Percentiles rank a stretch among this genome's conserved stretches.
phyloP scores from a whole-genome alignment of 305 asterid species.

The Caryopteris hybrid region DNA sequence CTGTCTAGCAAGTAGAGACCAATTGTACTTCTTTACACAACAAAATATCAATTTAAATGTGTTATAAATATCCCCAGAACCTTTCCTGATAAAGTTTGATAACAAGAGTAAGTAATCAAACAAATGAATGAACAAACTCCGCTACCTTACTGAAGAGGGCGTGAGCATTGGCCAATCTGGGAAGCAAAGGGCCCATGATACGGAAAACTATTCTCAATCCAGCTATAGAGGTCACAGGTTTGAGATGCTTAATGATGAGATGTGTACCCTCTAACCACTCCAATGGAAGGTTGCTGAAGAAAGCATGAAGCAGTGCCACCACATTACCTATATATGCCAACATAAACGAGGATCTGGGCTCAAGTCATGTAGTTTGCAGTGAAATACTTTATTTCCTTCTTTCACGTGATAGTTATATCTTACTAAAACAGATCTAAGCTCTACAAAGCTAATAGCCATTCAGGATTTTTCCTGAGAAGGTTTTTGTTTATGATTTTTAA shows the following conservation, averaged over 20 bases:
- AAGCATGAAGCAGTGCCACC: conserved; percentile 88
- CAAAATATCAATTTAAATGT: too few relatives aligned
- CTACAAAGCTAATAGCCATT: too few relatives aligned
- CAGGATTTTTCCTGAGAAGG: too few relatives aligned
- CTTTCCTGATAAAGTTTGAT: too few relatives aligned
- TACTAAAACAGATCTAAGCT: not conserved
- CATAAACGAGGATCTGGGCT: not conserved
- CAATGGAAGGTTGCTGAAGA: conserved; percentile 89
- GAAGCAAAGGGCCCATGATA: conserved; percentile 95
- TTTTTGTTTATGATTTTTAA: too few relatives aligned
- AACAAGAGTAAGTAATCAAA: too few relatives aligned
- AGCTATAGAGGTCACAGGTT: conserved; percentile 91
- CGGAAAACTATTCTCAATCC: conserved; percentile 94
- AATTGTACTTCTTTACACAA: too few relatives aligned
- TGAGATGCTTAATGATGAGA: conserved; percentile 77
- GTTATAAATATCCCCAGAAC: too few relatives aligned
- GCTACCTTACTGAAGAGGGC: conserved; percentile 82
- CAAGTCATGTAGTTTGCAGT: conserved; percentile 10
- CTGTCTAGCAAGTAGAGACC: too few relatives aligned
- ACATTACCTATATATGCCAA: conserved; percentile 57
- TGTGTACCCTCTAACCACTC: conserved; percentile 98
- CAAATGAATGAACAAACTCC: not conserved
- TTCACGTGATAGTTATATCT: not conserved
- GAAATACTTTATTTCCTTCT: too few relatives aligned
- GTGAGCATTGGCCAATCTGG: conserved; percentile 87